phyloP scores from a whole-genome alignment of 1,284 basidiomycete species.

The Sanguinoderma infundibulare region DNA sequence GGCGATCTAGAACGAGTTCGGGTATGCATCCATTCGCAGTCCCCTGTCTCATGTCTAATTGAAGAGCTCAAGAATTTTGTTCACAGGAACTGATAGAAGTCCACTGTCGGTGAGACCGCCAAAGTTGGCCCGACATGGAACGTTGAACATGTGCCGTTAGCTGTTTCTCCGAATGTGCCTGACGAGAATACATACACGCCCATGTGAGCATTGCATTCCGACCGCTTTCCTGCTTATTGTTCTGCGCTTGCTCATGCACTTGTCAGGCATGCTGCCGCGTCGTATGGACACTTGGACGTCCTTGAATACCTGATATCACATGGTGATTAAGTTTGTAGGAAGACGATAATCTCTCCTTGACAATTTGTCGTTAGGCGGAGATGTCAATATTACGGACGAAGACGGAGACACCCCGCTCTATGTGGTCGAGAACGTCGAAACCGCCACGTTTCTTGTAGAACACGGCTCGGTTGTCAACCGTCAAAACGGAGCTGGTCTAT shows the following conservation, averaged over 20 bases:
- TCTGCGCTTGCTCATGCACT: neutral
- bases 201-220: constrained; percentile 55
- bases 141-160: constrained; percentile 41
- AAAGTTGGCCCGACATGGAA: neutral
- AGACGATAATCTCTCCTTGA: constrained; percentile 13
- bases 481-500: constrained; percentile 74
- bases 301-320: constrained; percentile 79
- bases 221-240: neutral
- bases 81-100: constrained; percentile 31
- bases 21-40: constrained; percentile 26
- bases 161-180: constrained; percentile 74
- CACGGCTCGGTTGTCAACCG: constrained; percentile 75
- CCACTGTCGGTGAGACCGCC: constrained; percentile 29
- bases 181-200: constrained; percentile 88
- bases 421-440: constrained; percentile 83
- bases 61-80: neutral
- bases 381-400: constrained; percentile 85
- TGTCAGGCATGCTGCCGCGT: constrained; percentile 91
- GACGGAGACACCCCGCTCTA: constrained; percentile 93
- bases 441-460: constrained; percentile 79
- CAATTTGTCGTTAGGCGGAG: constrained; percentile 58
- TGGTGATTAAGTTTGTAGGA: constrained; percentile 45
- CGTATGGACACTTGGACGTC: constrained; percentile 81
- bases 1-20: constrained; percentile 64
- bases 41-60: neutral